phyloP scores from a whole-genome alignment of 768 basidiomycete genomes.

The Naganishia friedmannii region DNA sequence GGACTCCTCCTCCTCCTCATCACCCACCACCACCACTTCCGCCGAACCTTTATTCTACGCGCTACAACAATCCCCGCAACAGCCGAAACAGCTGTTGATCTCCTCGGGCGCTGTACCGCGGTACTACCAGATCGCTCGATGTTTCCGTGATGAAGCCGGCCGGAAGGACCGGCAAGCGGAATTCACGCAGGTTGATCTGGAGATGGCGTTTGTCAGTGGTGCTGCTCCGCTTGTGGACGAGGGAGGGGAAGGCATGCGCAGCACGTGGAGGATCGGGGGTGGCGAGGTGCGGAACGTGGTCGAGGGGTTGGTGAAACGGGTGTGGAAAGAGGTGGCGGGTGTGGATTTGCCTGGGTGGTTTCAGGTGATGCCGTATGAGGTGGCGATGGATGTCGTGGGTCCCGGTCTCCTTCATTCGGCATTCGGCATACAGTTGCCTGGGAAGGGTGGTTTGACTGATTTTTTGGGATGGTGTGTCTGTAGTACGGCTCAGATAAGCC shows the following conservation, averaged over 20 bases:
- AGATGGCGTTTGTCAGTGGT: slow-evolving; percentile 94
- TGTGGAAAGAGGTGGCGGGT: slow-evolving; percentile 72
- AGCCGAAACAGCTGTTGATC: slow-evolving; percentile 89
- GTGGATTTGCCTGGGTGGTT: slow-evolving; percentile 64
- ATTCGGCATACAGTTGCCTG: too few relatives aligned
- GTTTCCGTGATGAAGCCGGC: slow-evolving; percentile 94
- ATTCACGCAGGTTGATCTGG: slow-evolving; percentile 93
- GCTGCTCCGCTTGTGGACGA: slow-evolving; percentile 39
- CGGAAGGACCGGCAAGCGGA: slow-evolving; percentile 93
- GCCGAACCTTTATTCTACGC: slow-evolving; percentile 66
- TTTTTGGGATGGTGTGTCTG: slow-evolving; percentile 13
- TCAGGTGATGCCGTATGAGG: slow-evolving; percentile 77
- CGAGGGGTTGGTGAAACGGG: slow-evolving; percentile 67
- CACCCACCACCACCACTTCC: slow-evolving; percentile 5
- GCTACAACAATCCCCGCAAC: slow-evolving; percentile 89
- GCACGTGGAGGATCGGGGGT: slow-evolving; percentile 79
- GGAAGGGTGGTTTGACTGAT: too few relatives aligned
- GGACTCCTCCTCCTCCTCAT: neutral
- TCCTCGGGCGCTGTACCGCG: slow-evolving; percentile 82
- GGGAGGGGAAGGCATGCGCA: slow-evolving; percentile 36
- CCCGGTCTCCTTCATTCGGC: neutral
- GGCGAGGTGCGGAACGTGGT: slow-evolving; percentile 73
- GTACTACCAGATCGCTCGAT: slow-evolving; percentile 89
- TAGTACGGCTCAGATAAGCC: slow-evolving; percentile 95
- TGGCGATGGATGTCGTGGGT: slow-evolving; percentile 81